phyloP scores from a whole-genome alignment of 1,284 basidiomycete species.

The Chiua sp. region DNA sequence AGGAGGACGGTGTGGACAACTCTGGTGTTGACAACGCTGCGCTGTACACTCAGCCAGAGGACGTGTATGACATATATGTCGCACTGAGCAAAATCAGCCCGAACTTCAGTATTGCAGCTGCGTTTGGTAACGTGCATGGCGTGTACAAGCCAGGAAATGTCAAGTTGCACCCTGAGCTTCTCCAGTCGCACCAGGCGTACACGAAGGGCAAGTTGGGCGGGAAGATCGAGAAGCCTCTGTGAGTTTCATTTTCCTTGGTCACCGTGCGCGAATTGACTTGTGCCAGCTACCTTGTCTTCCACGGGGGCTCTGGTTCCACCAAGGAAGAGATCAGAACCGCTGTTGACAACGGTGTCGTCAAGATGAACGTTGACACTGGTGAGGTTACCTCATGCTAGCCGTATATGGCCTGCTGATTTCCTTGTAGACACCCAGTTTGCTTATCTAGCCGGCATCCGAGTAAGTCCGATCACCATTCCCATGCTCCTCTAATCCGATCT shows the following conservation, averaged over 20 bases:
- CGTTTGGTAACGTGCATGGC: slow-evolving; percentile 89
- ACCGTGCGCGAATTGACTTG: not conserved
- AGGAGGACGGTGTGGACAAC: slow-evolving; percentile 99
- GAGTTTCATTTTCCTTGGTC: slow-evolving; percentile 10
- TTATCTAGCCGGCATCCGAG: slow-evolving; percentile 89
- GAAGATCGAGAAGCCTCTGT: slow-evolving; percentile 82
- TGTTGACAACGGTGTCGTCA: slow-evolving; percentile 92
- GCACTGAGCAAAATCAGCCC: slow-evolving; percentile 87
- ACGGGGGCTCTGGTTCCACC: slow-evolving; percentile 98
- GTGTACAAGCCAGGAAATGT: slow-evolving; percentile 89
- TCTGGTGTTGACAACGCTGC: slow-evolving; percentile 92
- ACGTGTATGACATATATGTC: slow-evolving; percentile 92
- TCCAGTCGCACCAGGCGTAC: slow-evolving; percentile 91
- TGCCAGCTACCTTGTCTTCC: slow-evolving; percentile 96
- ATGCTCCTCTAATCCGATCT: slow-evolving; percentile 2
- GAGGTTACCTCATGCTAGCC: slow-evolving; percentile 1
- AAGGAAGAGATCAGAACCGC: slow-evolving; percentile 97
- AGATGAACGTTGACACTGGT: slow-evolving; percentile 97
- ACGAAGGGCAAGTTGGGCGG: slow-evolving; percentile 75
- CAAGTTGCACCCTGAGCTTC: slow-evolving; percentile 88
- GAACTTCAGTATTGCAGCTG: slow-evolving; percentile 93
- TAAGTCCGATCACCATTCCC: slow-evolving; percentile 39
- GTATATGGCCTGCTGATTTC: slow-evolving; percentile 1
- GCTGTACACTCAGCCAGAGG: slow-evolving; percentile 98
- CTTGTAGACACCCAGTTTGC: slow-evolving; percentile 85